Percentiles rank a stretch among this genome's conserved stretches.
phyloP scores from a whole-genome alignment of 2,329 filamentous ascomycete genomes.

The Plectosphaerella plurivora region DNA sequence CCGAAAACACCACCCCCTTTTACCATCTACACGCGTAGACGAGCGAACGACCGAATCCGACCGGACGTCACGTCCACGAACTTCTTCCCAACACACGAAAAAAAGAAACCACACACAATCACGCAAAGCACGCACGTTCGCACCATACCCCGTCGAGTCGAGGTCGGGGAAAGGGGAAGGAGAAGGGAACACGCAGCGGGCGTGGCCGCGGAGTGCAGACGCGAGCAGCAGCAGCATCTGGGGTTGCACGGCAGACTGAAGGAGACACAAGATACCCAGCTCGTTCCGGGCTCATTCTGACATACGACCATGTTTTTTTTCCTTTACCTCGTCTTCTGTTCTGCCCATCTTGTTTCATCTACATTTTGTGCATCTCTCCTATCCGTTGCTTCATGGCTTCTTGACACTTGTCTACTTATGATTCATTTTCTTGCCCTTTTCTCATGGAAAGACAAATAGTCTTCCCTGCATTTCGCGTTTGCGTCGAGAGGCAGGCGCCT shows the following conservation, averaged over 20 bases:
- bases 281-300: slow-evolving; percentile 30
- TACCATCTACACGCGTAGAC: slow-evolving; percentile 10
- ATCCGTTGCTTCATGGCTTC: background rate
- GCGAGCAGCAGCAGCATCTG: slow-evolving; percentile 6
- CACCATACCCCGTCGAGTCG: slow-evolving; percentile 15
- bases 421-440: background rate
- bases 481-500: too few species aligned
- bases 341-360: slow-evolving; percentile 6
- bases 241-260: slow-evolving; percentile 8
- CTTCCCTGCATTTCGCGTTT: too few species aligned
- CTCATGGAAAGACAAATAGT: background rate
- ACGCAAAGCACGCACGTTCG: slow-evolving; percentile 9
- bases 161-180: slow-evolving; percentile 8
- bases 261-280: slow-evolving; percentile 34
- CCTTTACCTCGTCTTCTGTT: slow-evolving; percentile 5
- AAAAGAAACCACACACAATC: slow-evolving; percentile 12
- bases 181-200: slow-evolving; percentile 6
- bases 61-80: slow-evolving; percentile 1
- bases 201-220: background rate
- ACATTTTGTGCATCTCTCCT: background rate
- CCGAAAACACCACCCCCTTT: background rate
- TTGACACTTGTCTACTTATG: too few species aligned
- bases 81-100: background rate
- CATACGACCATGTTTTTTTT: slow-evolving; percentile 17
- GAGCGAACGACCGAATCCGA: slow-evolving; percentile 15